These are phyloP conservation scores for Phialophora tarda DNA, from an alignment of 2,329 filamentous ascomycete species.

Conservation along the genomic window DNA sequence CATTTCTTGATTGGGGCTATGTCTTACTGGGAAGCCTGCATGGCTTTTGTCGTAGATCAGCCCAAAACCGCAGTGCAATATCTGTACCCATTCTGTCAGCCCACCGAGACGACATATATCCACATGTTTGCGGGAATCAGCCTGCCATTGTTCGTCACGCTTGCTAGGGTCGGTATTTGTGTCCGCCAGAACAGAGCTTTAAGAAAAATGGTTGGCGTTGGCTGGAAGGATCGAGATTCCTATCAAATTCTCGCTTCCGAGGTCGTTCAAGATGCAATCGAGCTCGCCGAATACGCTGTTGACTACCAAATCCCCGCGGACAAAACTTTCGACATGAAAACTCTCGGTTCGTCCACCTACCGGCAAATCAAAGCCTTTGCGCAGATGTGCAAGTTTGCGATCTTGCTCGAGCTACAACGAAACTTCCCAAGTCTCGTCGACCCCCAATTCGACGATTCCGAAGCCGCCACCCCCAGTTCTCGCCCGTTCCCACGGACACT, in stretches of 20 bases:
- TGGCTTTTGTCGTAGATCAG: constrained; percentile 32
- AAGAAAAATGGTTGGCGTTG: constrained; percentile 26
- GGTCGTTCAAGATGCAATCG: constrained; percentile 25
- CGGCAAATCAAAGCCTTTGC: constrained; percentile 27
- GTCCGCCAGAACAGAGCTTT: constrained; percentile 27
- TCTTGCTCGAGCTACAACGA: constrained; percentile 29
- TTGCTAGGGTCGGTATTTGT: constrained; percentile 26
- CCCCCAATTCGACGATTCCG: constrained; percentile 14
- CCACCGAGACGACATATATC: constrained; percentile 26
- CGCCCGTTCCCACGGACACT: constrained; percentile 11
- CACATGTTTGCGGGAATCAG: constrained; percentile 32
- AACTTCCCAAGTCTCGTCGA: constrained; percentile 29
- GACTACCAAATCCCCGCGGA: constrained; percentile 27
- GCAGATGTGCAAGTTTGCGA: constrained; percentile 30
- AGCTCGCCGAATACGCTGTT: constrained; percentile 22
- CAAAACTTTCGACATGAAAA: constrained; percentile 27
- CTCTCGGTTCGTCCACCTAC: constrained; percentile 25
- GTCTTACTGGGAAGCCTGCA: constrained; percentile 29
- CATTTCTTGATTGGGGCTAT: constrained; percentile 28
- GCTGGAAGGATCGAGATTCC: constrained; percentile 27
- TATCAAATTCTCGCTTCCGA: constrained; percentile 27
- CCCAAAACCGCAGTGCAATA: constrained; percentile 26
- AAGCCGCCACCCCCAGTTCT: constrained; percentile 10
- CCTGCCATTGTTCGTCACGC: constrained; percentile 26
- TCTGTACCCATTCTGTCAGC: constrained; percentile 20